Base-by-base conservation (phyloP, 169 alveolate species). In the Eimeria sp. region DNA sequence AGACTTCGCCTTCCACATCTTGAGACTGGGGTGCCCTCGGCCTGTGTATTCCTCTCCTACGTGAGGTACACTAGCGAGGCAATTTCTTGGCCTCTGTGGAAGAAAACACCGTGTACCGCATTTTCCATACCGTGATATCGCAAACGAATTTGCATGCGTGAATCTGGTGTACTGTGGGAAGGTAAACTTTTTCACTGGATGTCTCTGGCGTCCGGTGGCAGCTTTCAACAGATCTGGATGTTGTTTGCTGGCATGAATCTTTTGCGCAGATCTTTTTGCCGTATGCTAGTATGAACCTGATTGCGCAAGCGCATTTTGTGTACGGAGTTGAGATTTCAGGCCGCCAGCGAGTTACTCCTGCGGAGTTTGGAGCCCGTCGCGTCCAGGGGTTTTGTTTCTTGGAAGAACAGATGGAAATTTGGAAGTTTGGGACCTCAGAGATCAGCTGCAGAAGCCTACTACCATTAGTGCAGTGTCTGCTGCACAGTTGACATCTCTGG, bases 391-490 rank as follows among this genome's bases (percentile, higher is more conserved):
- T n/a, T n/a, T 92, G n/a, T 92, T 78, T n/a, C 54, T 92, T 30
- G 96, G 96, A 13, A 78, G 96, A 30, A 47, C 22, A 1, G 96
- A 92, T 63, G 96, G 96, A 11, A 61, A 51, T 45, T 73, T 92
- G 78, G 96, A 92, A 58, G 96, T 92, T 61, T 92, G 96, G 96
- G 96, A 92, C 73, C 80, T 92, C 27, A 27, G 83, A 16, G 96
- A 92, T 61, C 96, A 92, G 73, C 75, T 83, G 34, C 91, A 54
- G 45, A 83, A 83, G 51, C 91, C 91, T 6, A 83, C 72, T 13
- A 30, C 72, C n/a, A 11, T 58, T 27, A 58, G 72, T 25, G 73
- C 91, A 11, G 72, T 83, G 30, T 83, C 91, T 83, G 91, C 91
- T 11, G 27, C 75, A 7, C 73, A 47, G 65, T 54, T 83, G 91